Conservation (phyloP, 495 filamentous ascomycete genomes). For the Penicillium parvum region DNA sequence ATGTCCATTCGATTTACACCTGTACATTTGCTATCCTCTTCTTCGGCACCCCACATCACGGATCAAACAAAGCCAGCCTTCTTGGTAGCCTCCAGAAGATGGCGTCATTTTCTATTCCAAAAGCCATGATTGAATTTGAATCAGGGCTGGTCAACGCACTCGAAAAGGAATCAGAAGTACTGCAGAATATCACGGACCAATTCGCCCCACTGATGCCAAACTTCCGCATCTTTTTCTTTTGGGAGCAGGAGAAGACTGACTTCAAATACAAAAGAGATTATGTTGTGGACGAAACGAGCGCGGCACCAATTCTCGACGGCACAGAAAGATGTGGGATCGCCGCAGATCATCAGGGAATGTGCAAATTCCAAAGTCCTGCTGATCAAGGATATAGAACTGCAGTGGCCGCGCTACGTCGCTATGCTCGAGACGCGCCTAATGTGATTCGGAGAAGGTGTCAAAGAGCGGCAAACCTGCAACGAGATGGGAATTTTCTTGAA, state of each 20-base stretch:
- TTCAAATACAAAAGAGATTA: constrained; percentile 27
- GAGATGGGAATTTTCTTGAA: constrained; percentile 4
- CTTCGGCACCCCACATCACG: constrained; percentile 36
- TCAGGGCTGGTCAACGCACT: constrained; percentile 25
- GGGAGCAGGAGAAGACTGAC: constrained; percentile 40
- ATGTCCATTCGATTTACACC: constrained; percentile 33
- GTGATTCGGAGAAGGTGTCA: constrained; percentile 8
- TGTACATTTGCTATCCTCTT: constrained; percentile 36
- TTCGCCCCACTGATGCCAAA: constrained; percentile 40
- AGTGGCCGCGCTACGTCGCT: constrained; percentile 6
- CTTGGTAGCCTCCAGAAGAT: constrained; percentile 19
- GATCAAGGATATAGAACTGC: constrained; percentile 5
- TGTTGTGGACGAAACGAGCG: constrained; percentile 30
- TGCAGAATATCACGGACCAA: constrained; percentile 41
- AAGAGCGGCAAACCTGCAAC: constrained; percentile 1
- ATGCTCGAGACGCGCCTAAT: constrained; percentile 4
- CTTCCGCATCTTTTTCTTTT: constrained; percentile 40
- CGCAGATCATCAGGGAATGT: constrained; percentile 7
- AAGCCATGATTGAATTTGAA: constrained; percentile 16
- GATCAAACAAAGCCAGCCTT: constrained; percentile 20
- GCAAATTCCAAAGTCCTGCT: constrained; percentile 6
- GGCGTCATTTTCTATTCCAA: constrained; percentile 12
- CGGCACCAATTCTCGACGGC: constrained; percentile 27
- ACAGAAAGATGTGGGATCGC: constrained; percentile 6
- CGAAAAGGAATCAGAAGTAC: constrained; percentile 31